phyloP scores from a whole-genome alignment of 441 rosid species.

The Hura crepitans region DNA sequence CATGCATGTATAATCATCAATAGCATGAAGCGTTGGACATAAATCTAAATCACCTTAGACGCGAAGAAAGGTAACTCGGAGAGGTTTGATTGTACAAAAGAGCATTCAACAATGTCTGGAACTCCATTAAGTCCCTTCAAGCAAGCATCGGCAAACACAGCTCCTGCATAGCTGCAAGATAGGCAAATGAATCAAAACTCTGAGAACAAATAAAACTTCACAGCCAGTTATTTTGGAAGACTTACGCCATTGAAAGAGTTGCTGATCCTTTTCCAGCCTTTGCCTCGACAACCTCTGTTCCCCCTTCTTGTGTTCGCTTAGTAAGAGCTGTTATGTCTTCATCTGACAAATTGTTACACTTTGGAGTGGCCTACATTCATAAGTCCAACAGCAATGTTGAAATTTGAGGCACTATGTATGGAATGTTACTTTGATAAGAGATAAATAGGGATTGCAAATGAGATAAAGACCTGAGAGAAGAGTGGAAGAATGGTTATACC shows the following conservation, averaged over 20 bases:
- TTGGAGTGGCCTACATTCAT: slow-evolving; percentile 67
- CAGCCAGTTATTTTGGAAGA: neutral
- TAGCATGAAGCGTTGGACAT: too few species aligned
- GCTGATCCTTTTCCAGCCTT: slow-evolving; percentile 99
- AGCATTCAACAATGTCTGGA: slow-evolving; percentile 81
- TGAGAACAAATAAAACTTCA: neutral
- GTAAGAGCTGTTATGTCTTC: slow-evolving; percentile 74
- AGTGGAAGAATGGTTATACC: slow-evolving; percentile 94
- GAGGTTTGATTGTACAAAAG: slow-evolving; percentile 74
- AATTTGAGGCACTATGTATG: neutral
- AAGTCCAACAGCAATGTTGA: slow-evolving; percentile 4
- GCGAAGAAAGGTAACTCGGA: slow-evolving; percentile 95
- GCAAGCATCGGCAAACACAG: slow-evolving; percentile 93
- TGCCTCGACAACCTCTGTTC: slow-evolving; percentile 94
- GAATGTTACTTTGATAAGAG: too few species aligned
- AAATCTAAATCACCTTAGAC: slow-evolving; percentile 61
- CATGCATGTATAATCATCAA: too few species aligned
- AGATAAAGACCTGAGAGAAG: slow-evolving; percentile 55
- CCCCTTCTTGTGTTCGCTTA: slow-evolving; percentile 95
- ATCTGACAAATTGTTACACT: slow-evolving; percentile 52
- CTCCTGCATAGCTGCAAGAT: slow-evolving; percentile 80
- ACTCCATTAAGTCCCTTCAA: slow-evolving; percentile 89
- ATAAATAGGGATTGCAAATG: too few species aligned
- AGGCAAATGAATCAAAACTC: neutral
- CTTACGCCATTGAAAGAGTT: slow-evolving; percentile 97